Conservation (phyloP, 202 grass and related monocot species). For the Cymbopogon flexuosus region DNA sequence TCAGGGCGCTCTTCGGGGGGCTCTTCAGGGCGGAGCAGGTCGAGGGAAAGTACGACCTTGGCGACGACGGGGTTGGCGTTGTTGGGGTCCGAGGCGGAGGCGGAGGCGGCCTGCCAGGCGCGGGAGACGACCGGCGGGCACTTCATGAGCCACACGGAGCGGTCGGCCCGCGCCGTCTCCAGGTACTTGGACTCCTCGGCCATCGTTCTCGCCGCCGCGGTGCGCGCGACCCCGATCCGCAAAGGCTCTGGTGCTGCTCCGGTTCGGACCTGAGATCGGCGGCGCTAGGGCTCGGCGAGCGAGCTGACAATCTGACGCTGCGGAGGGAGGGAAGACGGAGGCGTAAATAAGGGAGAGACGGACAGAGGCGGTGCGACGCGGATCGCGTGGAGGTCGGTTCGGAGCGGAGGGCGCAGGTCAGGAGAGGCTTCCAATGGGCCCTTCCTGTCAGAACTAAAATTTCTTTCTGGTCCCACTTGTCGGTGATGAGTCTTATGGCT, state of each 20-base stretch:
- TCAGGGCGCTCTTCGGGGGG: neutral
- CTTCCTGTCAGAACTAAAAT: neutral
- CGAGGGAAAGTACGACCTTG: conserved; percentile 81
- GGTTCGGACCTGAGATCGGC: neutral
- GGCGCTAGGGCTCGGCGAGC: conserved; percentile 7
- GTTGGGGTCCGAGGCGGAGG: conserved; percentile 28
- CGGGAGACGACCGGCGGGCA: conserved; percentile 68
- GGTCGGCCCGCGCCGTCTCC: conserved; percentile 63
- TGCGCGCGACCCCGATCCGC: neutral
- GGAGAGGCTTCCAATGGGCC: neutral
- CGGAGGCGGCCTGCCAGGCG: conserved; percentile 56
- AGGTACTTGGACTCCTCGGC: conserved; percentile 60
- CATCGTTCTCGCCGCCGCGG: conserved; percentile 17
- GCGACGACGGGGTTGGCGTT: conserved; percentile 59
- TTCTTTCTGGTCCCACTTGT: neutral
- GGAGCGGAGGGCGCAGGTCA: neutral
- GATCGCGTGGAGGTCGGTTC: neutral
- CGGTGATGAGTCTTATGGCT: neutral
- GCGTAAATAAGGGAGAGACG: neutral
- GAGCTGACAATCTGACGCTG: neutral
- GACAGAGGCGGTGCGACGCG: neutral
- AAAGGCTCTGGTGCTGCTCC: neutral
- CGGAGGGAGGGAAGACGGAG: neutral
- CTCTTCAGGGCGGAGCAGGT: conserved; percentile 54
- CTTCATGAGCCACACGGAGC: conserved; percentile 92